Percentiles rank a stretch among this genome's conserved stretches.
Evolutionary conservation across 2,329 filamentous ascomycete species (phyloP).

Genomic region (Aureobasidium sp.): DNA sequence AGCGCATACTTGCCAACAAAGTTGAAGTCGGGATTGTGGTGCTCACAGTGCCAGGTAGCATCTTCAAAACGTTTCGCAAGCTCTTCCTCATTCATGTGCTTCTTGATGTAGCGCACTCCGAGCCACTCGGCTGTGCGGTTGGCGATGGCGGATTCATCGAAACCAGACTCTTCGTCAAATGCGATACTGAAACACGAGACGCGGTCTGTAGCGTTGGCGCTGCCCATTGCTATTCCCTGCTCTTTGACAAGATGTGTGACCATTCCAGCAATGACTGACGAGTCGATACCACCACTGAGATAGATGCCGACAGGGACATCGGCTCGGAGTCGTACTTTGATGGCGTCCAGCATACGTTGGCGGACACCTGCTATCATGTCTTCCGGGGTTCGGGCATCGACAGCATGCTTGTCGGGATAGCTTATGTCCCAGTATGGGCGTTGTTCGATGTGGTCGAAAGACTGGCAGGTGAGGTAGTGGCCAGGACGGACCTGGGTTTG

Average conservation of each 20-base stretch:
- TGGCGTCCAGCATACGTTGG: conserved; percentile 42
- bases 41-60: conserved; percentile 38
- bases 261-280: conserved; percentile 50
- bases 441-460: conserved; percentile 32
- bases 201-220: conserved; percentile 30
- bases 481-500: conserved; percentile 35
- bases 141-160: conserved; percentile 45
- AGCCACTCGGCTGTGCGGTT: conserved; percentile 42
- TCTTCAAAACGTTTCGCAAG: conserved; percentile 38
- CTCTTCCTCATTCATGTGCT: conserved; percentile 36
- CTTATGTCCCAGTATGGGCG: conserved; percentile 46
- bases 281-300: conserved; percentile 51
- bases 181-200: conserved; percentile 45
- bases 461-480: conserved; percentile 35
- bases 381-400: conserved; percentile 38
- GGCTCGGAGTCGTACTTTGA: conserved; percentile 46
- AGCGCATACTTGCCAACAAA: conserved; percentile 45
- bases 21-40: conserved; percentile 44
- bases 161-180: conserved; percentile 42
- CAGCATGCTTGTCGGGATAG: conserved; percentile 41
- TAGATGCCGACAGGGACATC: conserved; percentile 53
- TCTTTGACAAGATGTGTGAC: conserved; percentile 44
- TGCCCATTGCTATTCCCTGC: conserved; percentile 41
- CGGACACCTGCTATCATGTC: conserved; percentile 46
- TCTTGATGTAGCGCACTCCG: conserved; percentile 38